Percentiles rank a stretch among this genome's conserved stretches.
Evolutionary conservation across 768 basidiomycete genomes (phyloP).

Genomic region (Phylloporus scabripes): DNA sequence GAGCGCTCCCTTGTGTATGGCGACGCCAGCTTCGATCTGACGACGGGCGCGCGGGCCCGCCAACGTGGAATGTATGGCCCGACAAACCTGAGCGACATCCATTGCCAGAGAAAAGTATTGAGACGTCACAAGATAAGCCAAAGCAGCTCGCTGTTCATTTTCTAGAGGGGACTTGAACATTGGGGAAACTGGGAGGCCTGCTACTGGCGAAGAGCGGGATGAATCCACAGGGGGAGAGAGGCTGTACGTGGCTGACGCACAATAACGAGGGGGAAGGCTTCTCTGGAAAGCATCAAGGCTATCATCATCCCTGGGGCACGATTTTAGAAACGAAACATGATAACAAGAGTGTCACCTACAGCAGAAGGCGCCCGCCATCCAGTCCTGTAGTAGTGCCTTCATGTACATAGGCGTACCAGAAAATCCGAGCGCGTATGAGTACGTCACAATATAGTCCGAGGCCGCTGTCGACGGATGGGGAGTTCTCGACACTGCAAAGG

Average conservation of each 20-base stretch:
- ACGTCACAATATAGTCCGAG: slow-evolving; percentile 53
- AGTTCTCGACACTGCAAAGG: slow-evolving; percentile 53
- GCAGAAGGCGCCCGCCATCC: slow-evolving; percentile 73
- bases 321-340: slow-evolving; percentile 2
- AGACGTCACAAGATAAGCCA: slow-evolving; percentile 49
- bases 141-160: slow-evolving; percentile 31
- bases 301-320: slow-evolving; percentile 53
- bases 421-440: slow-evolving; percentile 68
- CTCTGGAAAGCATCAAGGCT: slow-evolving; percentile 71
- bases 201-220: slow-evolving; percentile 31
- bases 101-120: slow-evolving; percentile 67
- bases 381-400: slow-evolving; percentile 82
- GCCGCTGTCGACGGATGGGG: slow-evolving; percentile 44
- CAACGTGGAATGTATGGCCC: slow-evolving; percentile 69
- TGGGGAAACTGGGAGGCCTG: slow-evolving; percentile 20
- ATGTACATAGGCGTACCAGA: slow-evolving; percentile 85
- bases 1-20: slow-evolving; percentile 58
- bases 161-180: slow-evolving; percentile 21
- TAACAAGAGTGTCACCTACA: slow-evolving; percentile 45
- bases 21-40: slow-evolving; percentile 44
- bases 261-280: slow-evolving; percentile 44
- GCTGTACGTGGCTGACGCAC: slow-evolving; percentile 22
- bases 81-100: slow-evolving; percentile 68
- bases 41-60: slow-evolving; percentile 75
- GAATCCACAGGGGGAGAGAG: slow-evolving; percentile 31